These are phyloP conservation scores for Gaultheria prostrata DNA, from an alignment of 148 eudicot genomes.

Conservation along the genomic window DNA sequence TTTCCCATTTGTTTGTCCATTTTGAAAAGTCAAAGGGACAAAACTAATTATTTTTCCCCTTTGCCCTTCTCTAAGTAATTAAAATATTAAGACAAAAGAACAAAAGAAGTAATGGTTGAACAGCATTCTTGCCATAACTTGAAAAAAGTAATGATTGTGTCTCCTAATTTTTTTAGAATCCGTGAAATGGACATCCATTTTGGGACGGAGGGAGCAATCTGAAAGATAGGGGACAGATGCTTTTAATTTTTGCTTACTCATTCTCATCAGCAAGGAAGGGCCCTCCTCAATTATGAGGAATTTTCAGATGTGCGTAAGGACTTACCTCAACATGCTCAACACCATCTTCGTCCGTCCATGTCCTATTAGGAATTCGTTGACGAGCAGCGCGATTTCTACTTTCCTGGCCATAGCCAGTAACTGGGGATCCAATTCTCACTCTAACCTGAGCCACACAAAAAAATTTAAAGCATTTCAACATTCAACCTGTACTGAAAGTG, in stretches of 20 bases:
- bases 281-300: not conserved
- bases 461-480: constrained; percentile 5
- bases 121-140: no score
- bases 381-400: constrained; percentile 90
- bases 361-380: constrained; percentile 66
- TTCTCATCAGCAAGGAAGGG: not conserved
- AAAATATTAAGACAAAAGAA: no score
- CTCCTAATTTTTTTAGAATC: no score
- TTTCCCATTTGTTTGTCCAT: no score
- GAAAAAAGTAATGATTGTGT: no score
- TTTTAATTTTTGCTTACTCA: not conserved
- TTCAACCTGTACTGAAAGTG: not conserved
- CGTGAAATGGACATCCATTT: no score
- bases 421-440: constrained; percentile 81
- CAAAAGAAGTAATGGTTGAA: no score
- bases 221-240: not conserved
- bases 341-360: constrained; percentile 83
- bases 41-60: no score
- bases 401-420: constrained; percentile 91
- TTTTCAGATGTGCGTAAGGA: not conserved
- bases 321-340: constrained; percentile 83
- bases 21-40: no score
- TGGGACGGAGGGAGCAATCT: not conserved
- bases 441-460: constrained; percentile 47
- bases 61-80: no score